Conservation (phyloP, 2,329 filamentous ascomycete species). For the Esteya vermicola region DNA sequence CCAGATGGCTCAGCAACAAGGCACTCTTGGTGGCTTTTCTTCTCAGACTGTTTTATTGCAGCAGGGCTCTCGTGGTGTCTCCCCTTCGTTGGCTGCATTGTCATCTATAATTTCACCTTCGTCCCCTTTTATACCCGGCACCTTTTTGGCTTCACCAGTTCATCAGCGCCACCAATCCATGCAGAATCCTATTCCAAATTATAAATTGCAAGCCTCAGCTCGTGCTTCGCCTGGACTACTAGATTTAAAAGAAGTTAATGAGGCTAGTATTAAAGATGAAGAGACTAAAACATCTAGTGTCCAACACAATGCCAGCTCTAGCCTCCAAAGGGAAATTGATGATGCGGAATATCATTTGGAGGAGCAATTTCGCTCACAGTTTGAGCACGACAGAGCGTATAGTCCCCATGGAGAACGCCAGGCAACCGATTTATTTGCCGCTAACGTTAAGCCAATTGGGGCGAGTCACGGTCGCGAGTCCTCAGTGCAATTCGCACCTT, state of each 20-base stretch:
- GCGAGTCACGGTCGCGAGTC: slow-evolving; percentile 25
- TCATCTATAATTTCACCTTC: slow-evolving; percentile 47
- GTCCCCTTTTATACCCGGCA: slow-evolving; percentile 46
- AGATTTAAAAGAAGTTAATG: slow-evolving; percentile 61
- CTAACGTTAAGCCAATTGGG: slow-evolving; percentile 10
- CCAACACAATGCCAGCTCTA: slow-evolving; percentile 59
- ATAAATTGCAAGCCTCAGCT: slow-evolving; percentile 39
- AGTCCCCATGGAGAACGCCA: slow-evolving; percentile 43
- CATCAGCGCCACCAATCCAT: slow-evolving; percentile 46
- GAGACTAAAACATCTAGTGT: slow-evolving; percentile 33
- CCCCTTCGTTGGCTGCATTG: slow-evolving; percentile 46
- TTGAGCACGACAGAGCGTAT: slow-evolving; percentile 61
- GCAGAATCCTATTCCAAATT: slow-evolving; percentile 41
- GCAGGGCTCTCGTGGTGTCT: slow-evolving; percentile 41
- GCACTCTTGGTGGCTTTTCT: slow-evolving; percentile 45
- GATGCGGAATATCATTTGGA: slow-evolving; percentile 77
- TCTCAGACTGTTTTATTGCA: slow-evolving; percentile 39
- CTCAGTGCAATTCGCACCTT: slow-evolving; percentile 28
- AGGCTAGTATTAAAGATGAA: slow-evolving; percentile 39
- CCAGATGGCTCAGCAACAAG: slow-evolving; percentile 36
- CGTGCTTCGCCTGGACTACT: slow-evolving; percentile 49
- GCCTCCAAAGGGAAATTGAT: slow-evolving; percentile 70
- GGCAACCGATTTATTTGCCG: slow-evolving; percentile 12
- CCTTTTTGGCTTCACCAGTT: slow-evolving; percentile 24
- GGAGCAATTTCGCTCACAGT: slow-evolving; percentile 62